phyloP scores from a whole-genome alignment of 2,329 filamentous ascomycete genomes.

The Aspergillus felis region DNA sequence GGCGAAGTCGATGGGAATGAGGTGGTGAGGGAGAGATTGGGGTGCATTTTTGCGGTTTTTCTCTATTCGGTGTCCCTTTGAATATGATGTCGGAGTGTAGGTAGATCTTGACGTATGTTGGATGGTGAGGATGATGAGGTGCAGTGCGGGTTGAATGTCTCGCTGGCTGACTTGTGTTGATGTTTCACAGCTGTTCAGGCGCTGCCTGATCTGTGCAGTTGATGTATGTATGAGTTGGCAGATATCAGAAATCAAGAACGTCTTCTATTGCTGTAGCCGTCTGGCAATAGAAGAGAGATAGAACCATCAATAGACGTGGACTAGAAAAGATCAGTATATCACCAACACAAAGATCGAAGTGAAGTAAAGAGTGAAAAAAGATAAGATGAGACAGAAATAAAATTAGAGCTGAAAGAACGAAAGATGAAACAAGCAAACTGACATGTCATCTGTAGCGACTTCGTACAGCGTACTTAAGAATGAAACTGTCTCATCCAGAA shows the following conservation, averaged over 20 bases:
- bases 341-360: not conserved
- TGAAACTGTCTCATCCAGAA: not conserved
- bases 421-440: not conserved
- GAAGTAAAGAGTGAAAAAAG: not conserved
- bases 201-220: not conserved
- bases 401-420: not conserved
- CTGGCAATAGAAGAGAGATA: not conserved
- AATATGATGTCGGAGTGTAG: slow-evolving; percentile 5
- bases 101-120: not conserved
- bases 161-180: not conserved
- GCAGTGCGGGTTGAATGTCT: not conserved
- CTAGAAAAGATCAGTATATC: not conserved
- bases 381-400: not conserved
- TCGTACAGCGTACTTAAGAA: not conserved
- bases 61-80: not conserved
- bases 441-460: not conserved
- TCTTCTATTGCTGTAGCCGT: not conserved
- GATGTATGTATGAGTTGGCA: not conserved
- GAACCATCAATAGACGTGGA: not conserved
- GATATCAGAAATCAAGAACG: not conserved
- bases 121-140: not conserved
- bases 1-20: slow-evolving; percentile 22
- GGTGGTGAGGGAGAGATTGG: slow-evolving; percentile 28
- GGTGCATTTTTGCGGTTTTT: slow-evolving; percentile 16
- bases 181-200: not conserved